Conservation (phyloP, 306 rosid species). For the Cicer arietinum region DNA sequence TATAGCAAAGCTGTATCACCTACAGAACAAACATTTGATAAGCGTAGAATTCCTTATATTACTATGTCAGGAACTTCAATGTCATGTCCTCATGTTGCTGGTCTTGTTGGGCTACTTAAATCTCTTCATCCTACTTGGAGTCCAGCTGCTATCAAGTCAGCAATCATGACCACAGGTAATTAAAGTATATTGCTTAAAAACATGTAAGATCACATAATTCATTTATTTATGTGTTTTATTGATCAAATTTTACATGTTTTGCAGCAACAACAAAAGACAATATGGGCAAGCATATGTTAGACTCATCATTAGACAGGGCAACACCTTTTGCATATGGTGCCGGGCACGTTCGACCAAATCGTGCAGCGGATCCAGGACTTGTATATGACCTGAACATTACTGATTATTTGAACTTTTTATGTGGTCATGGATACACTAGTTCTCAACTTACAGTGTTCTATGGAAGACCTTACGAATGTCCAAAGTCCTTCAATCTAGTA, state of each 20-base stretch:
- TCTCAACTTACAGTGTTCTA: slow-evolving; percentile 36
- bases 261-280: slow-evolving; percentile 53
- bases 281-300: slow-evolving; percentile 10
- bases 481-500: slow-evolving; percentile 41
- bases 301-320: slow-evolving; percentile 30
- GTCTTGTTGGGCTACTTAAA: slow-evolving; percentile 60
- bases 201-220: not conserved
- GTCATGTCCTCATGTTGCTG: slow-evolving; percentile 77
- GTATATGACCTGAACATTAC: slow-evolving; percentile 51
- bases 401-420: slow-evolving; percentile 69
- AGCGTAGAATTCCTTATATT: slow-evolving; percentile 34
- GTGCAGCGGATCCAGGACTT: slow-evolving; percentile 65
- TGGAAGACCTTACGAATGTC: slow-evolving; percentile 41
- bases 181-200: not conserved
- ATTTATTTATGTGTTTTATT: not conserved
- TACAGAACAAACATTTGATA: not conserved
- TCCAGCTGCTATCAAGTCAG: slow-evolving; percentile 69
- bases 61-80: slow-evolving; percentile 47
- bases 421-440: slow-evolving; percentile 56
- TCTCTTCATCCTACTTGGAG: slow-evolving; percentile 65
- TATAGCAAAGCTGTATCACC: slow-evolving; percentile 25
- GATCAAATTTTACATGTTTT: not conserved
- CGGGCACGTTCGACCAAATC: slow-evolving; percentile 64
- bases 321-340: slow-evolving; percentile 66
- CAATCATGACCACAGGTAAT: slow-evolving; percentile 72